Base-by-base conservation (phyloP, 2,329 filamentous ascomycete genomes). In the Plectosphaerella sp. region DNA sequence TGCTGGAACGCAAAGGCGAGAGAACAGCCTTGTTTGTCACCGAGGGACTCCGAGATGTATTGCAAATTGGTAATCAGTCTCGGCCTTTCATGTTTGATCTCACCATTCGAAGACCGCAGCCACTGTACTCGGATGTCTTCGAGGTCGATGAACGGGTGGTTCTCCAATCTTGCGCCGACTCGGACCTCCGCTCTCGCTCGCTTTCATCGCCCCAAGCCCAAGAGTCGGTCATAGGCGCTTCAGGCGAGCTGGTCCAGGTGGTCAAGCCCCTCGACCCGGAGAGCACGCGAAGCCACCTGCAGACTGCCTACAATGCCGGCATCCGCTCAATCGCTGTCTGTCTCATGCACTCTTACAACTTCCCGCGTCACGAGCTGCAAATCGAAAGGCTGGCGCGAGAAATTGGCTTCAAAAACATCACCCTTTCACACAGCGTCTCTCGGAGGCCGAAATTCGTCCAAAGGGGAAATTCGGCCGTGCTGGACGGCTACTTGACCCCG, bases 381-480 rank as follows among this genome's bases (percentile, higher is more conserved):
- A 62, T 74, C 15, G 64, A 62, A 11, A 51, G 61, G 1, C 56
- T 75, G 0, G 72, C 72, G 0, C 55, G 59, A 4, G 64, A 70
- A 3, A 68, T 74, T 55, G 72, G 72, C 76, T 89, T 89, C 61
- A 72, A 79, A 49, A 84, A 88, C 65, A 80, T 89, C 54, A 85
- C 81, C 56, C 67, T 88, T 37, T 86, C 82, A 50, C 82, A 86
- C 57, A 78, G 85, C 62, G 72, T 88, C 39, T 85, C 87, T 12
- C 46, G 87, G 16, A 91, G 91, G 87, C 91, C 91, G 69, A 91
- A 92, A 69, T 75, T 92, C 20, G 84, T 91, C 0, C 83, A 88
- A 14, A 74, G 89, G 57, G 86, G 86, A 2, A 91, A 87, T 1
- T 91, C 87, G 16, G 87, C 88, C 1, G 89, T 86, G 57, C 88